Evolutionary conservation across 345 rosid genomes (phyloP).

Genomic region (Isatis tinctoria): DNA sequence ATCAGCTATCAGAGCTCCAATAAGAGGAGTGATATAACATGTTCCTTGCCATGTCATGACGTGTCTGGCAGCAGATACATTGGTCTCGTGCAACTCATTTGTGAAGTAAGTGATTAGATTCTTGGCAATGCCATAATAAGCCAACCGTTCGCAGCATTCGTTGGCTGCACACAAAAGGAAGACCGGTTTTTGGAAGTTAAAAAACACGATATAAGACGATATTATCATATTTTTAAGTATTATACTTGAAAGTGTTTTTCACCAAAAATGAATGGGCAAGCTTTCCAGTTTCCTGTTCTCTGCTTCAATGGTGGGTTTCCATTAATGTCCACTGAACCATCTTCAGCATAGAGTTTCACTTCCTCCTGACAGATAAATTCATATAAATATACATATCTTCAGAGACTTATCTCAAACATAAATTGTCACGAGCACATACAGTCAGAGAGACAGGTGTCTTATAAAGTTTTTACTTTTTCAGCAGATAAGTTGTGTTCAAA

Average conservation of each 20-base stretch:
- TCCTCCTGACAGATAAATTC: conserved; percentile 30
- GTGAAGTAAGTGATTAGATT: conserved; percentile 29
- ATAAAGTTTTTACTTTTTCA: too few relatives aligned
- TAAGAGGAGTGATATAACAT: conserved; percentile 52
- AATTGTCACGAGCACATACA: too few relatives aligned
- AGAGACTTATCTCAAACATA: neutral
- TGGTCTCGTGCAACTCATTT: conserved; percentile 10
- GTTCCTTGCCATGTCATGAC: conserved; percentile 66
- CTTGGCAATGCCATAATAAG: conserved; percentile 39
- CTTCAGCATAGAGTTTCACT: conserved; percentile 59
- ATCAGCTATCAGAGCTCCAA: conserved; percentile 61
- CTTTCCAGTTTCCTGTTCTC: conserved; percentile 73
- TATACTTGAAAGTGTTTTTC: neutral
- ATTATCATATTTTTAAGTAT: neutral
- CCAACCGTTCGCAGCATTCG: conserved; percentile 47
- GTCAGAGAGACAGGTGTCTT: too few relatives aligned
- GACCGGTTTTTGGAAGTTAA: neutral
- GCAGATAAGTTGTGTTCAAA: too few relatives aligned
- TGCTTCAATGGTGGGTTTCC: conserved; percentile 60
- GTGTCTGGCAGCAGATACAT: conserved; percentile 38
- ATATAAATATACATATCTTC: neutral
- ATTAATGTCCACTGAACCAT: conserved; percentile 63
- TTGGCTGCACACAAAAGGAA: conserved; percentile 13
- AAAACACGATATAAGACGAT: neutral
- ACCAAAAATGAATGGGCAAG: conserved; percentile 81